Conservation (phyloP, 352 stramenopile genomes). For the Phytophthora colocasiae region DNA sequence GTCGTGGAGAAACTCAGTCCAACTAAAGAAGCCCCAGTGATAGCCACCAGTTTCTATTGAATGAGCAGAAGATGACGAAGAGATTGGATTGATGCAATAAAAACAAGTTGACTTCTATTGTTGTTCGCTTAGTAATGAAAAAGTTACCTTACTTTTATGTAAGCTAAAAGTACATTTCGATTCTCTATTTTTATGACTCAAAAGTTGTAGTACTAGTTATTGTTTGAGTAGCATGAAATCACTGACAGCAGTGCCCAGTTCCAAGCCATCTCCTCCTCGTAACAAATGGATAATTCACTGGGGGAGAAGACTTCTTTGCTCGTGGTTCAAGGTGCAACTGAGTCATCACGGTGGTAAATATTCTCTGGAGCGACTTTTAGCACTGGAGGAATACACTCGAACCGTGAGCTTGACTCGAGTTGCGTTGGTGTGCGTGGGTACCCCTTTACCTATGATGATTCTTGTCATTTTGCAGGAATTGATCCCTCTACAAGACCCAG, state of each 20-base stretch:
- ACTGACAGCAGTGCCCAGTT: not conserved
- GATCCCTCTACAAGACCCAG: constrained; percentile 12
- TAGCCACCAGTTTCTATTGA: constrained; percentile 67
- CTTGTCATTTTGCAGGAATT: constrained; percentile 10
- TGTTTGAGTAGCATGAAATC: not conserved
- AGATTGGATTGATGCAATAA: not conserved
- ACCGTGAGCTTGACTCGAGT: not conserved
- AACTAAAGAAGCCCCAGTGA: constrained; percentile 50
- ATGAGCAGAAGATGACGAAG: not conserved
- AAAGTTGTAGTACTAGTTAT: not conserved
- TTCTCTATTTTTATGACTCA: no score
- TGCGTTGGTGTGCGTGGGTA: not conserved
- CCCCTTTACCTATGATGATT: not conserved
- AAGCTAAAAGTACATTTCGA: no score
- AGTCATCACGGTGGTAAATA: constrained; percentile 1
- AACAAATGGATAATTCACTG: not conserved
- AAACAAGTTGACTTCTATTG: not conserved
- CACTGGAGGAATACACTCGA: constrained; percentile 2
- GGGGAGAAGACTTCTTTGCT: not conserved
- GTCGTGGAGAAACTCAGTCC: constrained; percentile 73
- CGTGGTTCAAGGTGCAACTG: not conserved
- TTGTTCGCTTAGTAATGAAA: no score
- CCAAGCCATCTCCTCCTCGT: not conserved
- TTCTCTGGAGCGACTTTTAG: not conserved
- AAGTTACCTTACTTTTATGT: no score